Base-by-base conservation (phyloP, 2,329 filamentous ascomycete species). In the Penicillium sp. region DNA sequence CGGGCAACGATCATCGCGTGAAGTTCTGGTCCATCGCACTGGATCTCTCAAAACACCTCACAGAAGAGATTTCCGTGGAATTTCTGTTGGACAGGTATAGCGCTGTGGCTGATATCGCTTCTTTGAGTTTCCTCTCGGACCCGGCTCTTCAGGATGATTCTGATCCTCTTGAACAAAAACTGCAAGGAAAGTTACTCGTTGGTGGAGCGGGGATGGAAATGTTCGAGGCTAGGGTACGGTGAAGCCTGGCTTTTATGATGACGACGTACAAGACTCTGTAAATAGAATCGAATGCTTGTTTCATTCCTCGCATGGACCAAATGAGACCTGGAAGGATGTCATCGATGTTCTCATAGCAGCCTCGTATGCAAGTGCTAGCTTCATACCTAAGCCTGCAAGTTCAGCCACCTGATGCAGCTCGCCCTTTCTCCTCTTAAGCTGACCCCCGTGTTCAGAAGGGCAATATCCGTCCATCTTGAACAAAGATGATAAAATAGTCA, bases 21-120 rank as follows among this genome's bases (percentile, higher is more conserved):
- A 81, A 80, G 59, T 57, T 78, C 14, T 82, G 79, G 79, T 67
- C 64, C 10, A 64, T 79, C 6, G 59, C 61, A 4, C 63, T 79
- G 39, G 68, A 75, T 57, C 45, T 61, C 11, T 54, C 58, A n/a
- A 58, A 63, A 45, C 28, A 43, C 15, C 66, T 60, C 10, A 43
- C 63, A 6, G 58, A 71, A 22, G 65, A 50, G 6, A 71, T 75
- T 8, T 57, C 55, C 10, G 63, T 75, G 38, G 45, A 64, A 10
- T 68, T 71, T 22, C 14, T 69, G 22, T 39, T 69, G 5, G 70
- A 79, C 54, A 59, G 62, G 48, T 78, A 77, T 60, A 84, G 82
- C 20, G 74, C 78, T 28, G 82, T 87, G 3, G 84, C 84, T 14
- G 85, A 87, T 72, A 79, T 84, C 17, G 82, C 83, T 2, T 78